phyloP scores from a whole-genome alignment of 2,329 filamentous ascomycete species.

The Apiospora sp. region DNA sequence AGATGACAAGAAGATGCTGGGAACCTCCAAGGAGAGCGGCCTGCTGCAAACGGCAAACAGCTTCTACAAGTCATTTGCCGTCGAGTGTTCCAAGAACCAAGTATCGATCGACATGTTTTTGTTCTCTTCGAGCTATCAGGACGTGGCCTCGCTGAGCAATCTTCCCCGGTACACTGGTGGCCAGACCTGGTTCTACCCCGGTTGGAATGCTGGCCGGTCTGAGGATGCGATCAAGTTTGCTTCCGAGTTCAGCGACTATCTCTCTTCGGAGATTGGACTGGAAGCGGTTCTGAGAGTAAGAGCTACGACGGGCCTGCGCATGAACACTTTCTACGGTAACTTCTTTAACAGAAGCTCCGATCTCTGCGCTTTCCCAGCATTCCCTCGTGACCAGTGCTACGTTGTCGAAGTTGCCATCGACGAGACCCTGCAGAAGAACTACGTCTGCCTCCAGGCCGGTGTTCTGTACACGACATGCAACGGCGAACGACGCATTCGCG shows the following conservation, averaged over 20 bases:
- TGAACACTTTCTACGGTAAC: slow-evolving; percentile 99
- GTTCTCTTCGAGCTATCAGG: slow-evolving; percentile 95
- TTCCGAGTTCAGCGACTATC: slow-evolving; percentile 92
- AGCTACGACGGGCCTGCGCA: slow-evolving; percentile 91
- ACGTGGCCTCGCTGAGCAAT: slow-evolving; percentile 95
- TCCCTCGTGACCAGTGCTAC: slow-evolving; percentile 96
- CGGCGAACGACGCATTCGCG: slow-evolving; percentile 92
- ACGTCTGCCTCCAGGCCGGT: slow-evolving; percentile 91
- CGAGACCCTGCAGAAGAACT: slow-evolving; percentile 88
- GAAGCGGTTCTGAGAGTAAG: slow-evolving; percentile 96
- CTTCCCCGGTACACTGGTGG: slow-evolving; percentile 95
- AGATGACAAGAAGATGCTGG: slow-evolving; percentile 94
- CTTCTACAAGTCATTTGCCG: slow-evolving; percentile 99
- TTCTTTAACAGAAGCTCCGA: slow-evolving; percentile 99
- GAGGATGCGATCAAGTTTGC: slow-evolving; percentile 99
- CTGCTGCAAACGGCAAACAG: slow-evolving; percentile 91
- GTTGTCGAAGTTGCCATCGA: slow-evolving; percentile 99
- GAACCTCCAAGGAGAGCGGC: slow-evolving; percentile 88
- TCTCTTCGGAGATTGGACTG: slow-evolving; percentile 95
- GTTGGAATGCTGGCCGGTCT: slow-evolving; percentile 91
- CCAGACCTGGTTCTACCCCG: slow-evolving; percentile 98
- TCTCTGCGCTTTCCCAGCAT: slow-evolving; percentile 96
- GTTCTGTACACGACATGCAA: slow-evolving; percentile 98
- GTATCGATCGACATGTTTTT: slow-evolving; percentile 99
- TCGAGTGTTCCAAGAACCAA: slow-evolving; percentile 98